A percentile compares a stretch with the other conserved stretches of the same genome.
These are phyloP conservation scores for Haplosporangium sp. DNA, from an alignment of 371 early-diverging fungal species.

Conservation along the genomic window DNA sequence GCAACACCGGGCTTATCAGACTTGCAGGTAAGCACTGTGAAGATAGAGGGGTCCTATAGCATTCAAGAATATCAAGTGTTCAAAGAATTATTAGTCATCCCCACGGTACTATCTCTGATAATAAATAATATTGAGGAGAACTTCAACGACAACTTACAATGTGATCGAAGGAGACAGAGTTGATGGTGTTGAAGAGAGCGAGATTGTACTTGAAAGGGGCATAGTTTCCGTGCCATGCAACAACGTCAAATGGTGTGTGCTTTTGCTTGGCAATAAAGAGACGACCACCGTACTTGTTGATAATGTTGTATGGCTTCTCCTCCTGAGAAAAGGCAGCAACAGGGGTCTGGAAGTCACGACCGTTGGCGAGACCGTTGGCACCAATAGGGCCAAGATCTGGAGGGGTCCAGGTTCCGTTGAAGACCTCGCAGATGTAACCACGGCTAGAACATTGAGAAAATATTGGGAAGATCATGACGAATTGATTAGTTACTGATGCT, in stretches of 20 bases:
- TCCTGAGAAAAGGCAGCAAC: constrained; percentile 82
- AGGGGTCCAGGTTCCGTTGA: constrained; percentile 88
- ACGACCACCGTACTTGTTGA: constrained; percentile 87
- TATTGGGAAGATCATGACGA: background rate
- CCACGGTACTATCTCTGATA: background rate
- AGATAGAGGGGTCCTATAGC: constrained; percentile 90
- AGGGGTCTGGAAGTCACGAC: constrained; percentile 93
- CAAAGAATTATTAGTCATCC: background rate
- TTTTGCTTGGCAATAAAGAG: constrained; percentile 79
- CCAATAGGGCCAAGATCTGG: constrained; percentile 97
- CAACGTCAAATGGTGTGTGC: constrained; percentile 95
- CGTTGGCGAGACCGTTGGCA: constrained; percentile 96
- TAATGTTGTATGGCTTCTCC: constrained; percentile 67
- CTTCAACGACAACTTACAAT: constrained; percentile 60
- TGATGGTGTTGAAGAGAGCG: constrained; percentile 84
- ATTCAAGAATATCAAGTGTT: background rate
- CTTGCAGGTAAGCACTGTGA: constrained; percentile 94
- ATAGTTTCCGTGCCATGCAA: constrained; percentile 99
- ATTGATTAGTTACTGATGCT: background rate
- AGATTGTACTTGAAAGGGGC: constrained; percentile 96
- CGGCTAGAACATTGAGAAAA: constrained; percentile 58
- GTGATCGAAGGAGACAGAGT: constrained; percentile 94
- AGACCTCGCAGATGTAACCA: constrained; percentile 94
- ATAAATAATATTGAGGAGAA: background rate
- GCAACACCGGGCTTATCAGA: constrained; percentile 90